Percentiles rank a stretch among this genome's conserved stretches.
These are phyloP conservation scores for Fagus crenata DNA, from an alignment of 306 rosid genomes.

Conservation along the genomic window DNA sequence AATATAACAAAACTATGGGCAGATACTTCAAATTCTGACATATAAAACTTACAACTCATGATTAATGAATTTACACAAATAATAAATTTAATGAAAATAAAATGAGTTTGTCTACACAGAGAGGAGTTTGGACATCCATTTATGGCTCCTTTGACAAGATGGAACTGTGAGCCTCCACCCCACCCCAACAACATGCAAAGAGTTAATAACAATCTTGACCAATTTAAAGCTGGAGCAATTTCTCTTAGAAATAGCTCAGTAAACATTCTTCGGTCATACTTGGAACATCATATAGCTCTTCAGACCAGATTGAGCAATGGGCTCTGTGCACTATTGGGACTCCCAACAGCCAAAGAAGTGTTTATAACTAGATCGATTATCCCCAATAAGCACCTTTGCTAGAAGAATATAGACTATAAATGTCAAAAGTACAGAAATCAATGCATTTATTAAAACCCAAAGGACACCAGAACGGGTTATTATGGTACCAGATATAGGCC, in stretches of 20 bases:
- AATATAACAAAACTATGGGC: slow-evolving; percentile 9
- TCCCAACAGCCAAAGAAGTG: not conserved
- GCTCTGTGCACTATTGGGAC: not conserved
- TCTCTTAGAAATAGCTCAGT: not conserved
- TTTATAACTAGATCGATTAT: not conserved
- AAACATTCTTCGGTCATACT: not conserved
- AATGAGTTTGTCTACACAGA: not conserved
- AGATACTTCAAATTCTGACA: not conserved
- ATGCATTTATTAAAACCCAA: not conserved
- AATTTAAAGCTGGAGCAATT: not conserved
- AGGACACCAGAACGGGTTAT: slow-evolving; percentile 4
- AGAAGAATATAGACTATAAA: not conserved
- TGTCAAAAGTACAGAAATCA: not conserved
- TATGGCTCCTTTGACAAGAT: not conserved
- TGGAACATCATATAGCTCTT: slow-evolving; percentile 3
- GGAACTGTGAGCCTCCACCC: not conserved
- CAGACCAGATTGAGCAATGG: not conserved
- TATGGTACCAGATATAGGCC: not conserved
- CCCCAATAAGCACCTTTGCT: not conserved
- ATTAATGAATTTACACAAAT: not conserved
- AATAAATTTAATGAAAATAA: not conserved
- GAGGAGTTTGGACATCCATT: not conserved
- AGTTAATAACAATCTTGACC: not conserved
- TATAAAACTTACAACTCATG: slow-evolving; percentile 12
- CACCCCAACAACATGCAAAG: not conserved